phyloP scores from a whole-genome alignment of 306 rosid species.

The Arachis stenosperma region DNA sequence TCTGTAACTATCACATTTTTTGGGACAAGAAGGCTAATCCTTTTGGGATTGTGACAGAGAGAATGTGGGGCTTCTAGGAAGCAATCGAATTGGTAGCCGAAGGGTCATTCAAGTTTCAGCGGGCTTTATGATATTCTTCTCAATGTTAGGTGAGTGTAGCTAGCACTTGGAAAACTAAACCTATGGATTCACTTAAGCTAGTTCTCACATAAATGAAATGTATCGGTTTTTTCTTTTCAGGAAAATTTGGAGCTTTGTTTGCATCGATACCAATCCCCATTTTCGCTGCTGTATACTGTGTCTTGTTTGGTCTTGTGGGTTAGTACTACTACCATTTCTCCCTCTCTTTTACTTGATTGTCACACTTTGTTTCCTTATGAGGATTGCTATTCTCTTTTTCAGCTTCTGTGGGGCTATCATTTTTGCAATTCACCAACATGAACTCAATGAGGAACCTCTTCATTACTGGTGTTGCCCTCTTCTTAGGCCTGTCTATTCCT shows the following conservation, averaged over 20 bases:
- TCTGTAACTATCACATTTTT: slow-evolving; percentile 8
- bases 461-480: slow-evolving; percentile 78
- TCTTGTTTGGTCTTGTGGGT: slow-evolving; percentile 95
- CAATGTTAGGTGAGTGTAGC: slow-evolving; percentile 68
- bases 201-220: slow-evolving; percentile 4
- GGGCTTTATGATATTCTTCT: slow-evolving; percentile 96
- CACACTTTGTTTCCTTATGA: slow-evolving; percentile 21
- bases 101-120: slow-evolving; percentile 96
- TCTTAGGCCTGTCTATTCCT: slow-evolving; percentile 88
- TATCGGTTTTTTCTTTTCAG: slow-evolving; percentile 48
- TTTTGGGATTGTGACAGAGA: slow-evolving; percentile 58
- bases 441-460: slow-evolving; percentile 96
- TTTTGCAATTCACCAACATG: slow-evolving; percentile 99
- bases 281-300: slow-evolving; percentile 90
- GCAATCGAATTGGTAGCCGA: slow-evolving; percentile 91
- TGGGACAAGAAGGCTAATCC: slow-evolving; percentile 13
- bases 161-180: slow-evolving; percentile 7
- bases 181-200: slow-evolving; percentile 7
- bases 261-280: slow-evolving; percentile 96
- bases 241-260: slow-evolving; percentile 92
- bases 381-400: slow-evolving; percentile 31
- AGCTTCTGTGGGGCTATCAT: slow-evolving; percentile 95
- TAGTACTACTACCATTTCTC: slow-evolving; percentile 25
- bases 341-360: neutral
- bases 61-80: slow-evolving; percentile 94